Evolutionary conservation across 2,329 filamentous ascomycete genomes (phyloP).

Genomic region (Albophoma yamanashiensis): DNA sequence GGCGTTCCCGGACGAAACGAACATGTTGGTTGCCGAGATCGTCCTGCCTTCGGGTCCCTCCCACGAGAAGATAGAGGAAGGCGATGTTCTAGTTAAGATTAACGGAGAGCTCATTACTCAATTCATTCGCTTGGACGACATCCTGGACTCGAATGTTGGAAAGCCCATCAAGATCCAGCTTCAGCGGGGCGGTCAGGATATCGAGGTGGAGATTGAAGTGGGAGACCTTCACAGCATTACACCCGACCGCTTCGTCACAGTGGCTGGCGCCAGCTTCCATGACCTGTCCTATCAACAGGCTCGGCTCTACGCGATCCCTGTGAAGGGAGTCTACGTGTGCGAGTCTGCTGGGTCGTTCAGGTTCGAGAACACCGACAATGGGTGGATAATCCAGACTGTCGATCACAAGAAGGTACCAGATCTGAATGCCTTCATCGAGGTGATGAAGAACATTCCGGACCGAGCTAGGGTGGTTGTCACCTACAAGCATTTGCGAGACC

Average conservation of each 20-base stretch:
- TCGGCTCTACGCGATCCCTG: conserved; percentile 85
- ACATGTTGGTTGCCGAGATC: conserved; percentile 94
- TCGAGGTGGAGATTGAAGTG: conserved; percentile 75
- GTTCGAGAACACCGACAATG: conserved; percentile 80
- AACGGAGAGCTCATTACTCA: conserved; percentile 90
- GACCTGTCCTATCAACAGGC: conserved; percentile 95
- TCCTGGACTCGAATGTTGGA: conserved; percentile 80
- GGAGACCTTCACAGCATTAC: conserved; percentile 91
- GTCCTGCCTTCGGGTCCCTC: conserved; percentile 85
- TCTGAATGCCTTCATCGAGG: conserved; percentile 78
- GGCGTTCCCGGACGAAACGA: conserved; percentile 83
- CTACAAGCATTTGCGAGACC: conserved; percentile 88
- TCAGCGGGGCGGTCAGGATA: conserved; percentile 78
- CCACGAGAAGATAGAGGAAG: conserved; percentile 79
- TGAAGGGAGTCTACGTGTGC: conserved; percentile 88
- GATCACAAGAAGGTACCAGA: conserved; percentile 88
- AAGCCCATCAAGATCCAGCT: conserved; percentile 69
- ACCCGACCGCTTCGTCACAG: conserved; percentile 88
- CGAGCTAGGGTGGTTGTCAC: conserved; percentile 80
- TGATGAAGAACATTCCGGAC: conserved; percentile 79
- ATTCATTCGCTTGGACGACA: conserved; percentile 83
- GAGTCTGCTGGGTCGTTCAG: conserved; percentile 93
- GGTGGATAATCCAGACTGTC: conserved; percentile 87
- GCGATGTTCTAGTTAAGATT: conserved; percentile 85
- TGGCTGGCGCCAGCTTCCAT: conserved; percentile 91